phyloP scores from a whole-genome alignment of 805 yeast genomes.

The Candida vartiovaarae region DNA sequence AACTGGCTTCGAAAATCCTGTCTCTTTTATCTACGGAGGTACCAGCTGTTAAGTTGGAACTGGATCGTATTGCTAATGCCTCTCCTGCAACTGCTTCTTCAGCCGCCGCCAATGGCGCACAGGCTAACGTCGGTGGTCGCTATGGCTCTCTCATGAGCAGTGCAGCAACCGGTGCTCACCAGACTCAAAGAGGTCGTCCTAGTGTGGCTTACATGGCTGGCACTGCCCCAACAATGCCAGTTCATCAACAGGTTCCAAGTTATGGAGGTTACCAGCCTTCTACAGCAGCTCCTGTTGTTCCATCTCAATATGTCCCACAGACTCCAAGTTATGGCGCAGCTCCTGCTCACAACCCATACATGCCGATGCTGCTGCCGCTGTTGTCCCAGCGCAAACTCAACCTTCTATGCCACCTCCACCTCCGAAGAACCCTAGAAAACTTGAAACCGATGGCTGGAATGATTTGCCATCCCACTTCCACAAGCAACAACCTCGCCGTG shows the following conservation, averaged over 20 bases:
- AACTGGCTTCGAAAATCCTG: slow-evolving; percentile 67
- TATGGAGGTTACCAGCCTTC: slow-evolving; percentile 14
- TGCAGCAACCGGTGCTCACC: slow-evolving; percentile 5
- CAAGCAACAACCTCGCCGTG: slow-evolving; percentile 28
- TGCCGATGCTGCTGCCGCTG: slow-evolving; percentile 15
- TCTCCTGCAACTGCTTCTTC: slow-evolving; percentile 29
- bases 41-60: slow-evolving; percentile 65
- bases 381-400: slow-evolving; percentile 14
- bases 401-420: slow-evolving; percentile 15
- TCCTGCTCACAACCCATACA: slow-evolving; percentile 28
- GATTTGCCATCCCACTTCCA: slow-evolving; percentile 54
- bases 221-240: slow-evolving; percentile 4
- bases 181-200: slow-evolving; percentile 6
- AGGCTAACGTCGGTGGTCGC: slow-evolving; percentile 10
- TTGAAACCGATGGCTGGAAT: slow-evolving; percentile 64
- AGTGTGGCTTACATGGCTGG: slow-evolving; percentile 9
- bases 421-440: slow-evolving; percentile 29
- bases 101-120: slow-evolving; percentile 9
- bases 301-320: slow-evolving; percentile 8
- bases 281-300: slow-evolving; percentile 1
- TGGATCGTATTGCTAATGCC: slow-evolving; percentile 73
- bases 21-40: slow-evolving; percentile 65
- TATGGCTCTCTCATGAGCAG: slow-evolving; percentile 12
- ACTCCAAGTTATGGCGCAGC: slow-evolving; percentile 12
- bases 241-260: slow-evolving; percentile 4